Evolutionary conservation across 371 early-diverging fungal genomes (phyloP), one percentile per base, ranked within the genome.

Genomic region (Nosema bombycis): DNA sequence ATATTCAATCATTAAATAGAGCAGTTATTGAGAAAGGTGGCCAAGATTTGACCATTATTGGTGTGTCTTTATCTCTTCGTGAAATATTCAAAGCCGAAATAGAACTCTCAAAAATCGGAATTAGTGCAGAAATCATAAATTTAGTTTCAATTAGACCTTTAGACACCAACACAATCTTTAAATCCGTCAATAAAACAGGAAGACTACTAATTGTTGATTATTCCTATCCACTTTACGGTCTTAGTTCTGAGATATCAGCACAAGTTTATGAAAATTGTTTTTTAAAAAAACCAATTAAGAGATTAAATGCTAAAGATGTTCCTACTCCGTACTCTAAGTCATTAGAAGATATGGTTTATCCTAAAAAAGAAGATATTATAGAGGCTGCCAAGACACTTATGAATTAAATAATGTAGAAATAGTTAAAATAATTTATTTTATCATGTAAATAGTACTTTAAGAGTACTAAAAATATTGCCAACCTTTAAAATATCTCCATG

Each of bases 301-400:
- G 96, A 82, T 89, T 98, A 63, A 92, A 94, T 72, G 94, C 94
- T 84, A 95, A 96, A 80, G 96, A 97, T 88, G 89, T 94, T 70
- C 98, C 96, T 71, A 97, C 93, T 83, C 97, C 98, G 62, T 98
- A 98, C 85, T 94, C 96, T 72, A 85, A 89, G 82, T 94, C 95
- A 89, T 88, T 97, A 61, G 98, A 98, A 88, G 85, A 85, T 38
- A 88, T 90, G 77, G 89, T 92, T 72, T 90, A 94, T 87, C 98
- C 98, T 70, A 90, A 90, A 30, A 28, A 15, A 78, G 87, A 89
- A 37, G 90, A 91, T 74, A 89, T 90, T 84, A 92, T 96, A 83
- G 90, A 65, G 57, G 79, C 30, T 76, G 88, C 87, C 6, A 70
- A 38, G 0, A 33, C n/a, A n/a, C n/a, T n/a, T n/a, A n/a, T n/a